phyloP scores from a whole-genome alignment of 768 basidiomycete genomes.

The Tricholoma bakamatsutake region DNA sequence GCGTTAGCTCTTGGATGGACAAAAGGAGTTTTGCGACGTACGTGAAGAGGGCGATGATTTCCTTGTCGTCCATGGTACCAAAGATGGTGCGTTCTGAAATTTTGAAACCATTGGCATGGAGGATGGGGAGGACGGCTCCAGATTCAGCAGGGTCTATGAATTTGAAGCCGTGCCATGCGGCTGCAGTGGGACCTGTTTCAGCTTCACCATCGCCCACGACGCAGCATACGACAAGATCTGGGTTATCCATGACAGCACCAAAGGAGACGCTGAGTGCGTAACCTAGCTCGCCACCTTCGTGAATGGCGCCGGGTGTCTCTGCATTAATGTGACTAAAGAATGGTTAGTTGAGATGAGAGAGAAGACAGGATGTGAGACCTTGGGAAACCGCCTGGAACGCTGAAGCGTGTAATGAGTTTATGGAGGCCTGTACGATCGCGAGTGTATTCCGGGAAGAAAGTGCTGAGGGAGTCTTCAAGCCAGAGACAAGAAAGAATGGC shows the following conservation, averaged over 20 bases:
- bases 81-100: slow-evolving; percentile 88
- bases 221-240: slow-evolving; percentile 74
- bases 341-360: not conserved
- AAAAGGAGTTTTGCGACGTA: slow-evolving; percentile 21
- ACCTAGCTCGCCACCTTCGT: slow-evolving; percentile 89
- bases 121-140: slow-evolving; percentile 86
- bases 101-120: slow-evolving; percentile 87
- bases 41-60: slow-evolving; percentile 72
- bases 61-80: slow-evolving; percentile 88
- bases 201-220: slow-evolving; percentile 89
- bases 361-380: slow-evolving; percentile 37
- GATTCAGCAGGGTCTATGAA: slow-evolving; percentile 88
- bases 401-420: slow-evolving; percentile 70
- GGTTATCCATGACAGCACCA: slow-evolving; percentile 89
- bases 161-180: slow-evolving; percentile 84
- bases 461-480: slow-evolving; percentile 70
- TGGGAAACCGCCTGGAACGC: slow-evolving; percentile 79
- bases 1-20: not conserved
- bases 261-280: slow-evolving; percentile 85
- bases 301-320: slow-evolving; percentile 84
- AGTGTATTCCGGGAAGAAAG: slow-evolving; percentile 53
- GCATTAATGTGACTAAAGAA: slow-evolving; percentile 62
- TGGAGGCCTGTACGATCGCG: slow-evolving; percentile 54
- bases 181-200: slow-evolving; percentile 74
- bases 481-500: slow-evolving; percentile 82